Conservation (phyloP, 1,284 basidiomycete species). For the Mycocalia duriaeana region DNA sequence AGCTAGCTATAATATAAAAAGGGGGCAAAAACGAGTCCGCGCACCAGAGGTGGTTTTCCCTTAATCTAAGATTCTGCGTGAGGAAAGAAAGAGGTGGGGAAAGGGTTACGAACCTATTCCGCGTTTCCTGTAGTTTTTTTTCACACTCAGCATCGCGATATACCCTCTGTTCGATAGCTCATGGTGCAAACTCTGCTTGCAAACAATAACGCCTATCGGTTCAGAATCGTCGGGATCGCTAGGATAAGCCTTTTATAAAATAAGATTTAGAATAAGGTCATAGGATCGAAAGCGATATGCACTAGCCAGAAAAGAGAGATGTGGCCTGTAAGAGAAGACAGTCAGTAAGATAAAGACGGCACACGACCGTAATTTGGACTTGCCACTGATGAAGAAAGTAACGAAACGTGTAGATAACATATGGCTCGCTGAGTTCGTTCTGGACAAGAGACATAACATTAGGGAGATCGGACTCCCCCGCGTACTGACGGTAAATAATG, state of each 20-base stretch:
- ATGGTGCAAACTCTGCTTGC: constrained; percentile 88
- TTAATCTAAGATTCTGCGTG: constrained; percentile 39
- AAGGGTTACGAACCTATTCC: constrained; percentile 75
- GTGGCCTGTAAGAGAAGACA: constrained; percentile 61
- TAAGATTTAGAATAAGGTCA: constrained; percentile 1
- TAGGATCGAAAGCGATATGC: constrained; percentile 4
- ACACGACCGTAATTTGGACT: constrained; percentile 27
- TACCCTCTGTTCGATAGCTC: constrained; percentile 83
- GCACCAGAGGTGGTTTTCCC: constrained; percentile 40
- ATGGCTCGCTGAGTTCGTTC: constrained; percentile 91
- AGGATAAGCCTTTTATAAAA: constrained; percentile 48
- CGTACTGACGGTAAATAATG: constrained; percentile 69
- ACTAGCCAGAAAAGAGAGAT: constrained; percentile 85
- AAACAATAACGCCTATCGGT: constrained; percentile 89
- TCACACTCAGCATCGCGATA: constrained; percentile 95
- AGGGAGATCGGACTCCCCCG: constrained; percentile 73
- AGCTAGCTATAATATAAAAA: constrained; percentile 54
- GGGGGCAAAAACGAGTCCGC: constrained; percentile 31
- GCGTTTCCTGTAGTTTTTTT: constrained; percentile 73
- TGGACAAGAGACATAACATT: constrained; percentile 86
- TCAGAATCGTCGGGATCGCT: constrained; percentile 42
- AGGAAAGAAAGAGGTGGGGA: constrained; percentile 30
- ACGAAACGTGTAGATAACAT: constrained; percentile 89
- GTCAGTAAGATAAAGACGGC: constrained; percentile 14
- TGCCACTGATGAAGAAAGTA: constrained; percentile 95